phyloP scores from a whole-genome alignment of 2,329 filamentous ascomycete species.

The Ascomycota sp. region DNA sequence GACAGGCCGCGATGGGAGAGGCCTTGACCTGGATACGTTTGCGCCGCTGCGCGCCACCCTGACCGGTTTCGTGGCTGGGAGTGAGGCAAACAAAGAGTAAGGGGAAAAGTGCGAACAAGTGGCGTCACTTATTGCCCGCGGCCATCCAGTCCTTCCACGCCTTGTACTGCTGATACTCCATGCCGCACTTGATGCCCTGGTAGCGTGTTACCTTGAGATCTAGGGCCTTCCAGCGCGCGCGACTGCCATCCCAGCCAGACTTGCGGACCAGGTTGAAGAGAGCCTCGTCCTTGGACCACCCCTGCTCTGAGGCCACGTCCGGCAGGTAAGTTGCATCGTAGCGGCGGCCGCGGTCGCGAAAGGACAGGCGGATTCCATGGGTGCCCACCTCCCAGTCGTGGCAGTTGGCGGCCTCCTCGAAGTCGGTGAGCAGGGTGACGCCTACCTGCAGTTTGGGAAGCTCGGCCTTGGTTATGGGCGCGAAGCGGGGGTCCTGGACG shows the following conservation, averaged over 20 bases:
- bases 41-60: too few relatives aligned
- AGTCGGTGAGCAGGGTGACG: conserved; percentile 70
- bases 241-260: conserved; percentile 75
- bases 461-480: conserved; percentile 30
- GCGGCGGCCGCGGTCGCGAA: conserved; percentile 49
- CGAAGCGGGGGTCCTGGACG: conserved; percentile 41
- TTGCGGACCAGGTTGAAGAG: conserved; percentile 81
- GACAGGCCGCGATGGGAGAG: too few relatives aligned
- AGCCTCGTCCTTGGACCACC: conserved; percentile 87
- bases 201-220: conserved; percentile 66
- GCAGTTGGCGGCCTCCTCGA: conserved; percentile 52
- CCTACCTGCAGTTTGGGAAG: conserved; percentile 39
- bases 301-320: conserved; percentile 78
- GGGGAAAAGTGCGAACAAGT: not conserved
- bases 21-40: too few relatives aligned
- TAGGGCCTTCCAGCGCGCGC: conserved; percentile 59
- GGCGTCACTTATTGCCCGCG: conserved; percentile 9
- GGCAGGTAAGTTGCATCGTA: conserved; percentile 83
- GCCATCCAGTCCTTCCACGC: conserved; percentile 58
- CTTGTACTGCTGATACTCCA: conserved; percentile 56
- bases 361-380: conserved; percentile 76
- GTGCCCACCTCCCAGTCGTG: conserved; percentile 74
- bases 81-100: not conserved
- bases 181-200: conserved; percentile 58
- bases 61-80: too few relatives aligned